These are phyloP conservation scores for Coccomyxa sp. DNA, from an alignment of 139 green algal species.

Conservation along the genomic window DNA sequence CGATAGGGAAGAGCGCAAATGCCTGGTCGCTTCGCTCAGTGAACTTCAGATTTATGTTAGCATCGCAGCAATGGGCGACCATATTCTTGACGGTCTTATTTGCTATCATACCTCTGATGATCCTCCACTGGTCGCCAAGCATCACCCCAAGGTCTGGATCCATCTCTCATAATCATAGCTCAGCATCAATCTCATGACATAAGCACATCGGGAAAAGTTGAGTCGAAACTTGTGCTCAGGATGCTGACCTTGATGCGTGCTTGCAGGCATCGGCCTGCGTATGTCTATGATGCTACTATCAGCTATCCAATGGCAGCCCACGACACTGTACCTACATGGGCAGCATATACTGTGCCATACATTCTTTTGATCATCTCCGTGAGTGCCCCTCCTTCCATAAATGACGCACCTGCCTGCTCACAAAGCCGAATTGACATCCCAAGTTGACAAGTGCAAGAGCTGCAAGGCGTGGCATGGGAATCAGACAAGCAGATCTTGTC, in stretches of 20 bases:
- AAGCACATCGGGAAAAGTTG: background rate
- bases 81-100: background rate
- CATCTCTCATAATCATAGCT: background rate
- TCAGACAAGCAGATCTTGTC: background rate
- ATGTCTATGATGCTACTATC: background rate
- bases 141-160: background rate
- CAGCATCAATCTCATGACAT: background rate
- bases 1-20: too few species aligned
- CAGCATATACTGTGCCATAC: background rate
- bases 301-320: background rate
- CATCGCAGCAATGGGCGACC: background rate
- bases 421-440: too few species aligned
- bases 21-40: too few species aligned
- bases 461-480: too few species aligned
- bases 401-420: too few species aligned
- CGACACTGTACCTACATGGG: background rate
- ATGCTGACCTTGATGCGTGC: background rate
- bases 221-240: too few species aligned
- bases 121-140: background rate
- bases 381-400: too few species aligned
- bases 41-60: background rate
- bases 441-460: too few species aligned
- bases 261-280: background rate
- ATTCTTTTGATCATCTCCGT: background rate
- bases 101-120: background rate